Evolutionary conservation across 2,329 filamentous ascomycete genomes (phyloP).

Genomic region (Aspergillus tanneri): DNA sequence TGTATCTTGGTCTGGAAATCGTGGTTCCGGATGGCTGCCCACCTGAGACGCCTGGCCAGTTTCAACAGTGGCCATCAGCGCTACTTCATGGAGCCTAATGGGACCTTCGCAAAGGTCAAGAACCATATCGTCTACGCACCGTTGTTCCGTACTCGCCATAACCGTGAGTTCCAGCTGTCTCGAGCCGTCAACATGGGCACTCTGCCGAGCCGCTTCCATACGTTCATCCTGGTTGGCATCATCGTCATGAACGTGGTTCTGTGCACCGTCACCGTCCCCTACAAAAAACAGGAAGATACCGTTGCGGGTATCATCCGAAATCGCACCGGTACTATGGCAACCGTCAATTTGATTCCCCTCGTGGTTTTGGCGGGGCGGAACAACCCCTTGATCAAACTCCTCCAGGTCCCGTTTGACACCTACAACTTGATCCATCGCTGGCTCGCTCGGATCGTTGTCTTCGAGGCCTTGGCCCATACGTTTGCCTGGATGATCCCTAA

Average conservation of each 20-base stretch:
- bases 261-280: conserved; percentile 52
- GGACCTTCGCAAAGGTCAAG: conserved; percentile 65
- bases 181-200: conserved; percentile 47
- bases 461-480: conserved; percentile 70
- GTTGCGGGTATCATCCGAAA: conserved; percentile 44
- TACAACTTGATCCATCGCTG: conserved; percentile 69
- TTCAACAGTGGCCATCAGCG: conserved; percentile 76
- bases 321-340: conserved; percentile 44
- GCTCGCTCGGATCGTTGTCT: conserved; percentile 70
- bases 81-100: conserved; percentile 66
- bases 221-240: conserved; percentile 42
- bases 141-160: conserved; percentile 45
- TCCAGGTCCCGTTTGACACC: conserved; percentile 46
- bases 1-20: conserved; percentile 68
- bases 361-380: conserved; percentile 44
- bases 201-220: conserved; percentile 48
- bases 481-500: conserved; percentile 72
- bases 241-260: conserved; percentile 48
- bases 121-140: conserved; percentile 59
- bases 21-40: conserved; percentile 59
- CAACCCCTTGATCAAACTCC: conserved; percentile 44
- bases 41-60: conserved; percentile 71
- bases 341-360: conserved; percentile 46
- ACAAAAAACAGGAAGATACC: conserved; percentile 32
- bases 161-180: conserved; percentile 47